Evolutionary conservation across 108 stramenopile species (phyloP), one percentile per base, ranked within the genome.

Genomic region (Cyclotella atomus): DNA sequence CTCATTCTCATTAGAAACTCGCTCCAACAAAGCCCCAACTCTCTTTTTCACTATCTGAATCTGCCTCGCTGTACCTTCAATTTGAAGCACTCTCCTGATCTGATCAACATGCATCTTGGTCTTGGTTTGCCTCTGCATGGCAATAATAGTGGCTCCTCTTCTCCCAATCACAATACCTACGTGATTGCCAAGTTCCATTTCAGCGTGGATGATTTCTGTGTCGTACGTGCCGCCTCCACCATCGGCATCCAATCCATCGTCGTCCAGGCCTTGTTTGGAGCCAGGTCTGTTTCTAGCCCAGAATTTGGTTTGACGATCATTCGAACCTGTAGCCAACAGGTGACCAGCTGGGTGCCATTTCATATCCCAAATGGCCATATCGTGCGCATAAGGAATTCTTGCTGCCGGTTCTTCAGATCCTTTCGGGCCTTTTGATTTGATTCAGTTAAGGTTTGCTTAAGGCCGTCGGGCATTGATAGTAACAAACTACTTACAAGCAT

Each of bases 341-440:
- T 97, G 96, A 8, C 98, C 98, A 7, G 91, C 87, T 3, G 98
- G 98, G 82, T 97, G 97, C 97, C 97, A 99, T 71, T 90, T 89
- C 84, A 97, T 76, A 79, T 95, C 94, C 97, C 97, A 97, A 68
- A 99, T 92, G 24, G 98, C 94, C 88, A 94, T 93, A 45, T 98
- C 97, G 81, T 98, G 98, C 19, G 98, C 98, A 72, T 77, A 93
- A 10, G 88, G 95, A 21, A 95, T 84, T 47, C 83, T 85, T 17
- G 88, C 92, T 0, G 82, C 83, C 3, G 94, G 92, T 59, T 93
- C 91, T 55, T 92, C 91, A 4, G 79, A 73, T n/a, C 92, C 91
- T 78, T 93, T 95, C 38, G 95, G 87, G 36, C 91, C 96, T 66
- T 19, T 14, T 38, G 20, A 10, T 24, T 21, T 52, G 20, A 15